phyloP scores from a whole-genome alignment of 148 eudicot species.

The Bassia scoparia region DNA sequence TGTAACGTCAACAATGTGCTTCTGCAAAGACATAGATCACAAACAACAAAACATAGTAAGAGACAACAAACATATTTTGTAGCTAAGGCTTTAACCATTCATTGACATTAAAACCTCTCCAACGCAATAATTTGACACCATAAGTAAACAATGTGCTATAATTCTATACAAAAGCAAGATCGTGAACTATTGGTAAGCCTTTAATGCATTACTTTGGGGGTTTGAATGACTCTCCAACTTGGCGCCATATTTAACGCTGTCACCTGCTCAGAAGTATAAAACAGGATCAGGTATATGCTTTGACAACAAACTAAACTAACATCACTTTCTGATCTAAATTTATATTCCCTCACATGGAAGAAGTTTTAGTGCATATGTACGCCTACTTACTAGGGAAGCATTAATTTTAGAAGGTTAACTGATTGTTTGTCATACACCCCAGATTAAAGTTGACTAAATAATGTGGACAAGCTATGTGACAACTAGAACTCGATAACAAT shows the following conservation, averaged over 20 bases:
- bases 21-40: too few species aligned
- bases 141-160: not conserved
- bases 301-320: not conserved
- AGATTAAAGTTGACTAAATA: too few species aligned
- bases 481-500: too few species aligned
- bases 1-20: too few species aligned
- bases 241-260: conserved; percentile 87
- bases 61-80: not conserved
- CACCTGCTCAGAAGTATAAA: conserved; percentile 40
- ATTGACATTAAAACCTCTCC: too few species aligned
- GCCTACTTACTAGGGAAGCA: too few species aligned
- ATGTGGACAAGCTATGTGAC: too few species aligned
- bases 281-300: conserved; percentile 9
- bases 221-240: conserved; percentile 84
- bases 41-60: not conserved
- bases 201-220: conserved; percentile 68
- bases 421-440: too few species aligned
- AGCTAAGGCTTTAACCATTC: not conserved
- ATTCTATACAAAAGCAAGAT: not conserved
- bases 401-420: too few species aligned
- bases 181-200: not conserved
- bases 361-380: too few species aligned
- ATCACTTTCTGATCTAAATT: too few species aligned
- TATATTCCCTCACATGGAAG: too few species aligned
- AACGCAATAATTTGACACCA: not conserved